These are phyloP conservation scores for Erodium texanum DNA, from an alignment of 441 rosid genomes.

Conservation along the genomic window DNA sequence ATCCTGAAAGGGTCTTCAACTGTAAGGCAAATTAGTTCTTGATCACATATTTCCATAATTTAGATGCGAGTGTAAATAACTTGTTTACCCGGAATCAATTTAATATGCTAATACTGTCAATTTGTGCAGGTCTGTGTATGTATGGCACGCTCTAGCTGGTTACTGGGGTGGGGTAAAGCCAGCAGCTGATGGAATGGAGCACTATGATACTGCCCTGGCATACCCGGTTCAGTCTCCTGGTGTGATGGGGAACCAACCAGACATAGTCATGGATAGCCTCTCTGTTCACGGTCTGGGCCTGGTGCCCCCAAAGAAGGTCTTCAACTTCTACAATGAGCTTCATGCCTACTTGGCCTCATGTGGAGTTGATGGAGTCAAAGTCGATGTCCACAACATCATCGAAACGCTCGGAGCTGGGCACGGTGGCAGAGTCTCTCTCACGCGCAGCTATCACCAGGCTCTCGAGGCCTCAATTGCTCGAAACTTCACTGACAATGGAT, in stretches of 20 bases:
- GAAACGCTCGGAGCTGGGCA: constrained; percentile 75
- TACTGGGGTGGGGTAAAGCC: constrained; percentile 97
- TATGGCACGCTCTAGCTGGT: constrained; percentile 92
- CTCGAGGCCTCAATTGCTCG: constrained; percentile 71
- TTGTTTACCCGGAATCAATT: background rate
- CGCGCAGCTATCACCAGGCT: constrained; percentile 76
- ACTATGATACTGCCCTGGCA: constrained; percentile 53
- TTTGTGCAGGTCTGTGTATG: constrained; percentile 36
- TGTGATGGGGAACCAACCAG: constrained; percentile 66
- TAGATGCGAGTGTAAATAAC: background rate
- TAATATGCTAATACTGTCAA: background rate
- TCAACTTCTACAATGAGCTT: constrained; percentile 62
- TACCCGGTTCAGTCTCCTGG: constrained; percentile 57
- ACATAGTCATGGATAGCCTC: constrained; percentile 57
- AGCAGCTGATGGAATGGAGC: constrained; percentile 43
- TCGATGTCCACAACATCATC: constrained; percentile 74
- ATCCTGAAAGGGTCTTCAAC: too few species aligned
- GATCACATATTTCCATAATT: too few species aligned
- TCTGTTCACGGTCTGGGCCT: constrained; percentile 73
- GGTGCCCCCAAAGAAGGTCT: constrained; percentile 58
- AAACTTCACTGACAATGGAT: constrained; percentile 77
- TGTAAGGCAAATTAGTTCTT: too few species aligned
- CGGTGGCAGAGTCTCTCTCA: constrained; percentile 82
- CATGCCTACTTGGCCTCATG: constrained; percentile 66
- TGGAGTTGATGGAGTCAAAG: constrained; percentile 87